Conservation (phyloP, 192 early-diverging fungal genomes). For the Entomortierella parvispora region DNA sequence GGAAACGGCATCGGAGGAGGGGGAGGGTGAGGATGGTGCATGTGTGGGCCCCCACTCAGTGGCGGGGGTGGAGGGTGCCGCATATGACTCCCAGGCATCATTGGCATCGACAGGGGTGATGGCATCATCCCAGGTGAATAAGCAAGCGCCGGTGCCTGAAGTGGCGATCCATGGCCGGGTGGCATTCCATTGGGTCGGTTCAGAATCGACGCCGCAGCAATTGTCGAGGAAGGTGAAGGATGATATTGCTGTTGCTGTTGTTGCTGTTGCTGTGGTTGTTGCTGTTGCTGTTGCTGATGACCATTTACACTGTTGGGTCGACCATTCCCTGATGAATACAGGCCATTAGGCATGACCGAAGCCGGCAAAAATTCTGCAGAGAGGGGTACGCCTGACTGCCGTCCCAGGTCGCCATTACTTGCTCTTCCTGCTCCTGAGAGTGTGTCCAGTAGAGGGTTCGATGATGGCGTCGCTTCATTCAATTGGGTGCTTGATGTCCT, state of each 20-base stretch:
- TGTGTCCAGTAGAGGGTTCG: slow-evolving; percentile 20
- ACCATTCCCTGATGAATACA: slow-evolving; percentile 17
- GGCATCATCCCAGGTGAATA: slow-evolving; percentile 52
- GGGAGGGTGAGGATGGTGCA: background rate
- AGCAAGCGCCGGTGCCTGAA: slow-evolving; percentile 29
- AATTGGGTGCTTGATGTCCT: slow-evolving; percentile 1
- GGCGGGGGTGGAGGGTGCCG: slow-evolving; percentile 28
- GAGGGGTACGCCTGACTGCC: slow-evolving; percentile 24
- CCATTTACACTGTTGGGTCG: slow-evolving; percentile 5
- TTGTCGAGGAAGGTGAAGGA: slow-evolving; percentile 14
- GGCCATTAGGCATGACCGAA: slow-evolving; percentile 44
- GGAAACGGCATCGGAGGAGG: slow-evolving; percentile 27
- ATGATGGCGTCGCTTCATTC: background rate
- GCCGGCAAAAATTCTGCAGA: slow-evolving; percentile 47
- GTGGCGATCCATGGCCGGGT: slow-evolving; percentile 25
- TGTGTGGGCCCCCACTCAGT: slow-evolving; percentile 5
- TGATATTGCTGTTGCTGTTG: background rate
- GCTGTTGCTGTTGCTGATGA: slow-evolving; percentile 1
- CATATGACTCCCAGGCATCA: slow-evolving; percentile 20
- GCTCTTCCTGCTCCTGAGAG: slow-evolving; percentile 19
- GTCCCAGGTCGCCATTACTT: background rate
- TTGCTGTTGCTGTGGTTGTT: too few relatives aligned
- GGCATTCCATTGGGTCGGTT: slow-evolving; percentile 29
- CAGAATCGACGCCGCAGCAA: slow-evolving; percentile 8
- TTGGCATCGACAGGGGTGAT: slow-evolving; percentile 25